These are phyloP conservation scores for Fonsecaea pugnacius DNA, from an alignment of 2,329 filamentous ascomycete species.

Conservation along the genomic window DNA sequence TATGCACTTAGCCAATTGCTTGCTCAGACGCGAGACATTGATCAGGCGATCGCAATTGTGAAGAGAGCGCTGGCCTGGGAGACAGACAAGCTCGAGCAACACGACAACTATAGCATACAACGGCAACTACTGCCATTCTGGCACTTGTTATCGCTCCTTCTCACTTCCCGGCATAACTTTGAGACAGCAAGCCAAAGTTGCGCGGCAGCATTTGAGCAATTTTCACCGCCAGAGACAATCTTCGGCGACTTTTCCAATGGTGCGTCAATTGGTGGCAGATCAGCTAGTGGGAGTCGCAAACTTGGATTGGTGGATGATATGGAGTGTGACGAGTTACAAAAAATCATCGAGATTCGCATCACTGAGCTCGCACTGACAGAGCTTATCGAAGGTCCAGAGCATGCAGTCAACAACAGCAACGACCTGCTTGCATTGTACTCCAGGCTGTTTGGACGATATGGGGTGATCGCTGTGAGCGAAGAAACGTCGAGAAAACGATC, in stretches of 20 bases:
- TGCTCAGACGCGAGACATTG: slow-evolving; percentile 81
- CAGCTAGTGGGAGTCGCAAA: slow-evolving; percentile 20
- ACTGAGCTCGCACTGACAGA: slow-evolving; percentile 86
- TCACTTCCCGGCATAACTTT: slow-evolving; percentile 86
- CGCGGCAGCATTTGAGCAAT: slow-evolving; percentile 89
- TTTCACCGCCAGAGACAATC: slow-evolving; percentile 71
- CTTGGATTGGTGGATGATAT: slow-evolving; percentile 73
- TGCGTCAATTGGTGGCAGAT: slow-evolving; percentile 29
- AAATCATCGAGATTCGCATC: slow-evolving; percentile 92
- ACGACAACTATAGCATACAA: slow-evolving; percentile 29
- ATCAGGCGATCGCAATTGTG: slow-evolving; percentile 78
- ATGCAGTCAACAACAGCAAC: slow-evolving; percentile 84
- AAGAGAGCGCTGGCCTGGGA: slow-evolving; percentile 72
- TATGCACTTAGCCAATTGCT: slow-evolving; percentile 84
- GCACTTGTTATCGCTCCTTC: slow-evolving; percentile 84
- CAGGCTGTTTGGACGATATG: slow-evolving; percentile 73
- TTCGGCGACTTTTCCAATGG: slow-evolving; percentile 61
- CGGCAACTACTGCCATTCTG: slow-evolving; percentile 75
- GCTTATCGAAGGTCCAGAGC: slow-evolving; percentile 77
- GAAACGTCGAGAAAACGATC: slow-evolving; percentile 46
- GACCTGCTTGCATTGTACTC: slow-evolving; percentile 83
- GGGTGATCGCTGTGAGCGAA: slow-evolving; percentile 45
- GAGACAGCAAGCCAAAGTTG: slow-evolving; percentile 79
- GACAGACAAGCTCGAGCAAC: slow-evolving; percentile 42
- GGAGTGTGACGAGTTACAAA: slow-evolving; percentile 81